These are phyloP conservation scores for Hirsutella thompsonii DNA, from an alignment of 2,329 filamentous ascomycete species.

Conservation along the genomic window DNA sequence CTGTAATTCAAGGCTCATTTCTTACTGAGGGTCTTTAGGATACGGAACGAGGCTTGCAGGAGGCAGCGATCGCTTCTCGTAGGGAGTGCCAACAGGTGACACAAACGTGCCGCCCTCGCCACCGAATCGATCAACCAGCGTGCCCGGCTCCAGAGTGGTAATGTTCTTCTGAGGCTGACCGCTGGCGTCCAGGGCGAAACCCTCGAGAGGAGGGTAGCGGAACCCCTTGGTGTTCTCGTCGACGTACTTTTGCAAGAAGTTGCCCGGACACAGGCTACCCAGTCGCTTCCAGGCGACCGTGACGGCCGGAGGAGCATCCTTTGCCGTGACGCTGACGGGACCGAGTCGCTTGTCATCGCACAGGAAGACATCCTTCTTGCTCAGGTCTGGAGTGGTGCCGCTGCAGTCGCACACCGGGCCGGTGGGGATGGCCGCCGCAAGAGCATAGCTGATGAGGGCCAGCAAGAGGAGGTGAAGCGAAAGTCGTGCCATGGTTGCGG, in stretches of 20 bases:
- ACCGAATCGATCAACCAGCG: background rate
- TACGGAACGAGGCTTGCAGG: background rate
- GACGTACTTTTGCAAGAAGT: background rate
- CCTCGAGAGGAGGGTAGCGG: background rate
- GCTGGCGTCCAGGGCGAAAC: background rate
- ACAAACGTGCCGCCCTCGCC: background rate
- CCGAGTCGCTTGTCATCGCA: background rate
- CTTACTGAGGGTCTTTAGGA: background rate
- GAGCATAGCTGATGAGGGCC: too few relatives aligned
- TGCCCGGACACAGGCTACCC: background rate
- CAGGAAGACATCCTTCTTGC: background rate
- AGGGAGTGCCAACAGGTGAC: background rate
- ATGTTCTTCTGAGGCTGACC: background rate
- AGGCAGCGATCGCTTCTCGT: background rate
- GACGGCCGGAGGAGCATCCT: background rate
- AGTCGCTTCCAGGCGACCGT: background rate
- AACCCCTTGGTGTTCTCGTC: background rate
- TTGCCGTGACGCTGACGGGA: background rate
- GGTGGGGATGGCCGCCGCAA: too few relatives aligned
- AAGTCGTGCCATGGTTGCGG: too few relatives aligned
- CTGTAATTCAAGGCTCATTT: too few relatives aligned
- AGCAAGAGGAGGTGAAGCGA: too few relatives aligned
- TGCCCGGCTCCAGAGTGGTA: background rate
- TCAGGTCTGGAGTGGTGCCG: too few relatives aligned
- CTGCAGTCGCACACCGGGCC: too few relatives aligned